Base-by-base conservation (phyloP, 169 alveolate species). In the Babesia divergens region DNA sequence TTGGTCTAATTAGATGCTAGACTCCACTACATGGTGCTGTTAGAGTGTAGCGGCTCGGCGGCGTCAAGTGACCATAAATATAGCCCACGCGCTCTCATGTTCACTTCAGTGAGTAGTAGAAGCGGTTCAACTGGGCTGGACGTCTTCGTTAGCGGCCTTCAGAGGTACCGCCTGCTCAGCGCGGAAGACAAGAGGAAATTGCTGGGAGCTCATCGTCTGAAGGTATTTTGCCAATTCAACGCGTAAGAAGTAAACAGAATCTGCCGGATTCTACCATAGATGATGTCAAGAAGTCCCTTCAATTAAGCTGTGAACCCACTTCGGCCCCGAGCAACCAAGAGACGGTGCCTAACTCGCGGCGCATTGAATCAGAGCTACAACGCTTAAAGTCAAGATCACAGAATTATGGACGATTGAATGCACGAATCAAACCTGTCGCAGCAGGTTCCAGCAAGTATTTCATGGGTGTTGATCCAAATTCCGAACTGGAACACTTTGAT, bases 381-480 rank as follows among this genome's bases (percentile, higher is more conserved):
- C 72, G 72, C 18, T 60, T 62, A 47, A 46, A 42, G 46, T 11
- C 46, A 6, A 18, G 59, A 24, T 0, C 54, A 22, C 35, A 2
- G 28, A 59, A 49, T 11, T 14, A 26, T 0, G 29, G 22, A 22
- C 43, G 72, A 7, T 16, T 14, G 9, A n/a, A 20, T 6, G 59
- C 26, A 9, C 28, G 72, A 11, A 1, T 13, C 18, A 8, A 22
- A 26, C 60, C 72, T 20, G 13, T 62, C 13, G 72, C 52, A 2
- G 72, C 28, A 46, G 79, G 79, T 0, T 42, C 35, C 14, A 69
- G 64, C 42, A 67, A 77, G 58, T 66, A 43, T 38, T 51, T 43
- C 55, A 58, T 66, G 74, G 86, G 86, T 54, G 44, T 77, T 6
- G 86, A 77, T 65, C 82, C 81, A 7, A 77, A 72, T 6, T 59